phyloP scores from a whole-genome alignment of 2,329 filamentous ascomycete genomes.

The Verticillium longisporum region DNA sequence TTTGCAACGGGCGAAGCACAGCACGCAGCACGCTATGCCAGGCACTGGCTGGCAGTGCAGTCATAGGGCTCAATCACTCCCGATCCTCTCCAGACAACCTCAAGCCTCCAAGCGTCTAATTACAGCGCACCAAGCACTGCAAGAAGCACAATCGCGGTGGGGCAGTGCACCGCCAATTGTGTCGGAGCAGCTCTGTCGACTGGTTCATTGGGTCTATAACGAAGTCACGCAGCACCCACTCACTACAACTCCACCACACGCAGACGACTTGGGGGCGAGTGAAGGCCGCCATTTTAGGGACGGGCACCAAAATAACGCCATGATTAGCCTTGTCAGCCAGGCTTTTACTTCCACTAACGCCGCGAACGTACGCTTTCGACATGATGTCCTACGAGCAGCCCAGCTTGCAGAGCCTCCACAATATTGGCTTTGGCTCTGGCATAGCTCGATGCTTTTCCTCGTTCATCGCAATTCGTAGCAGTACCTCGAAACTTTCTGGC shows the following conservation, averaged over 20 bases:
- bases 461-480: background rate
- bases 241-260: background rate
- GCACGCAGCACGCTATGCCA: background rate
- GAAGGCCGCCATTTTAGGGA: background rate
- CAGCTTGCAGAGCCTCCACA: background rate
- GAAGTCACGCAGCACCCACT: background rate
- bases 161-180: background rate
- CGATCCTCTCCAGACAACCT: background rate
- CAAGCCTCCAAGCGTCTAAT: background rate
- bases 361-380: background rate
- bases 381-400: background rate
- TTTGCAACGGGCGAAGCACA: background rate
- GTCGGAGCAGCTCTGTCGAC: background rate
- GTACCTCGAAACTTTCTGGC: background rate
- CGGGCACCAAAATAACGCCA: background rate
- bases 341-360: background rate
- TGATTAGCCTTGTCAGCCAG: background rate
- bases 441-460: background rate
- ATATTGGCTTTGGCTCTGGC: conserved; percentile 1
- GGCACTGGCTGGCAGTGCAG: background rate
- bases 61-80: background rate
- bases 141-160: background rate
- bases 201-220: background rate
- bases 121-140: background rate
- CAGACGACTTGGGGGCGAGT: background rate